These are phyloP conservation scores for Ampelocalamus luodianensis DNA, from an alignment of 176 grass and related monocot genomes.

Conservation along the genomic window DNA sequence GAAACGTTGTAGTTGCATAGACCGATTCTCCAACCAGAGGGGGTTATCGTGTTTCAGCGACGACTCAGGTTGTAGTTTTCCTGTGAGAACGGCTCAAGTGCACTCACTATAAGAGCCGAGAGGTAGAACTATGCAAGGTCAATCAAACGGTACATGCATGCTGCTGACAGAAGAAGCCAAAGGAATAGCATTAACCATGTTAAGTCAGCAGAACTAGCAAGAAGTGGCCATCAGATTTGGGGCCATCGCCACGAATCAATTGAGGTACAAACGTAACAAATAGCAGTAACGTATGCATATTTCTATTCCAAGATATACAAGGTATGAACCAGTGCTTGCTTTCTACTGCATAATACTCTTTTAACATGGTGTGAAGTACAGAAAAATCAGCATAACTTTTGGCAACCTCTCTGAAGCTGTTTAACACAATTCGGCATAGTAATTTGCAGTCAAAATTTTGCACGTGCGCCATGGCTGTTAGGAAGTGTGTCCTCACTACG, in stretches of 20 bases:
- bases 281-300: background rate
- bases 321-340: background rate
- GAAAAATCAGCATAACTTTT: background rate
- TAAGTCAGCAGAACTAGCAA: background rate
- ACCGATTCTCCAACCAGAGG: background rate
- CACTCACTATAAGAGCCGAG: too few relatives aligned
- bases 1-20: background rate
- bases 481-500: constrained; percentile 10
- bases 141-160: background rate
- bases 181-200: background rate
- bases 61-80: background rate
- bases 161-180: background rate
- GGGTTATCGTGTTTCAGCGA: background rate
- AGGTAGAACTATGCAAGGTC: background rate
- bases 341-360: constrained; percentile 1
- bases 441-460: constrained; percentile 38
- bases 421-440: background rate
- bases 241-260: background rate
- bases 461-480: constrained; percentile 24
- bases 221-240: background rate
- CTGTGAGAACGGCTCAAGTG: background rate
- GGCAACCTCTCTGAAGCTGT: background rate
- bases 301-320: background rate
- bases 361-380: background rate
- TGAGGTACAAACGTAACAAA: background rate